A percentile compares a stretch with the other conserved stretches of the same genome.
Conservation (phyloP, 495 filamentous ascomycete species). For the Lasiosphaeria miniovina region DNA sequence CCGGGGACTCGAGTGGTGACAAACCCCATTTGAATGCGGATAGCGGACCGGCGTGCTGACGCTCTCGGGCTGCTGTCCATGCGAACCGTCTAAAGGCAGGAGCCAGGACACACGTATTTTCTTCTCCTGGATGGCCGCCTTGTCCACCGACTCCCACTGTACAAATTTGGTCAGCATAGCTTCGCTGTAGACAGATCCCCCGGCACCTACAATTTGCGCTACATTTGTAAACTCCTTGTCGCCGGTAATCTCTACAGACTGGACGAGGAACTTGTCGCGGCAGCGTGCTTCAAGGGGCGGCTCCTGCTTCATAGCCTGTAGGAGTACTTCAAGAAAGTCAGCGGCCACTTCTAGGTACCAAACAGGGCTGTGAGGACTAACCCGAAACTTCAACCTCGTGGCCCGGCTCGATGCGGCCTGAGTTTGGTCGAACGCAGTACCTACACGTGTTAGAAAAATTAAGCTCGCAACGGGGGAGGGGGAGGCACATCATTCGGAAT, state of each 20-base stretch:
- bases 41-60: constrained; percentile 27
- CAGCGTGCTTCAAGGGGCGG: constrained; percentile 82
- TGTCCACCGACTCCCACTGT: constrained; percentile 76
- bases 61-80: constrained; percentile 14
- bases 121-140: constrained; percentile 76
- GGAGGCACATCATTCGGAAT: background rate
- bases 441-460: constrained; percentile 45
- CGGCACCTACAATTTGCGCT: constrained; percentile 66
- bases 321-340: constrained; percentile 60
- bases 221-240: constrained; percentile 81
- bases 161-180: constrained; percentile 26
- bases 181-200: background rate
- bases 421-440: constrained; percentile 97
- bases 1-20: constrained; percentile 3
- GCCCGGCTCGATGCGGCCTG: constrained; percentile 86
- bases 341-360: background rate
- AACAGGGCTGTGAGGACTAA: constrained; percentile 39
- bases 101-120: constrained; percentile 94
- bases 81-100: constrained; percentile 30
- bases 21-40: constrained; percentile 29
- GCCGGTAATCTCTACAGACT: constrained; percentile 79
- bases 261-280: constrained; percentile 97
- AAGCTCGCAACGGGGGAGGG: background rate
- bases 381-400: constrained; percentile 89
- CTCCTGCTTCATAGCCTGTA: constrained; percentile 97